Conservation (phyloP, 495 filamentous ascomycete species). For the Collariella sp. region DNA sequence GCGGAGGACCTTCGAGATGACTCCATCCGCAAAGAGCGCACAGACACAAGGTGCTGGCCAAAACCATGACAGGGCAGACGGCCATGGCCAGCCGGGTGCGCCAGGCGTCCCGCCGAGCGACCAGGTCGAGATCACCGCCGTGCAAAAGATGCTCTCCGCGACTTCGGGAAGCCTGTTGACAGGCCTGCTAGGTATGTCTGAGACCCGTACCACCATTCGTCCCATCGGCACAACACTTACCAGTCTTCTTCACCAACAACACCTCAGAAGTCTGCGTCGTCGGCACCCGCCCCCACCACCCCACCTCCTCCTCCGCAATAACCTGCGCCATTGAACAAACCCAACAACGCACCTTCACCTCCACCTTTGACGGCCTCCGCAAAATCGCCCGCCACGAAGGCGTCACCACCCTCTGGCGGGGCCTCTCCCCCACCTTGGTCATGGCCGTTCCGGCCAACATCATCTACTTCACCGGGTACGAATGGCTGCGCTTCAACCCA, state of each 20-base stretch:
- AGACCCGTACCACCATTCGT: neutral
- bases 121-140: conserved; percentile 57
- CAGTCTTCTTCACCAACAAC: conserved; percentile 89
- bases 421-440: conserved; percentile 79
- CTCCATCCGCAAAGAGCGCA: conserved; percentile 6
- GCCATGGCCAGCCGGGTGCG: conserved; percentile 1
- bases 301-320: neutral
- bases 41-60: conserved; percentile 7
- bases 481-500: conserved; percentile 71
- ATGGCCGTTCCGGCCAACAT: conserved; percentile 96
- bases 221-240: conserved; percentile 8
- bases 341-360: conserved; percentile 73
- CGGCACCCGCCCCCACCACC: conserved; percentile 25
- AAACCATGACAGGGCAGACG: conserved; percentile 16
- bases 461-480: conserved; percentile 98
- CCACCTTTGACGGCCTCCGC: conserved; percentile 81
- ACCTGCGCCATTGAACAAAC: conserved; percentile 85
- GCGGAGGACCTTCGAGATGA: neutral
- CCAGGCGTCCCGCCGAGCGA: conserved; percentile 27
- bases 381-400: conserved; percentile 98
- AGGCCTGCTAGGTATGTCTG: conserved; percentile 69
- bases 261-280: conserved; percentile 73
- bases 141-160: conserved; percentile 90
- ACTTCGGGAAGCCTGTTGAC: conserved; percentile 85
- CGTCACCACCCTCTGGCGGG: conserved; percentile 78